phyloP scores from a whole-genome alignment of 2,329 filamentous ascomycete genomes.

The Phaeosphaeria sp. region DNA sequence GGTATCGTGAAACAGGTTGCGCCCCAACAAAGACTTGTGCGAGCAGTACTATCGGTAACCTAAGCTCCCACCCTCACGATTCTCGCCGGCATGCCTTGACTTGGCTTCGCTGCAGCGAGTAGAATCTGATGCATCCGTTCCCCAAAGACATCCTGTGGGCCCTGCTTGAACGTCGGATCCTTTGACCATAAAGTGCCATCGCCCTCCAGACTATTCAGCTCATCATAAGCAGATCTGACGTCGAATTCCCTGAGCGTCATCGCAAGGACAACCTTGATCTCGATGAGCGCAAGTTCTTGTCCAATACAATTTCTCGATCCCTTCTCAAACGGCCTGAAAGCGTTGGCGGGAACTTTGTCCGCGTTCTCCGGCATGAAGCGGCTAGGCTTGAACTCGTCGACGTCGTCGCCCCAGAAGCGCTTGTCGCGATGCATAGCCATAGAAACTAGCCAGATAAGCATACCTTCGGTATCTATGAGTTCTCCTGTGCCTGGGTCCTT shows the following conservation, averaged over 20 bases:
- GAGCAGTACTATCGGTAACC: neutral
- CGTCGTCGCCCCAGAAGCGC: slow-evolving; percentile 22
- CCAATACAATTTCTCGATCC: slow-evolving; percentile 39
- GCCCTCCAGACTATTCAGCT: slow-evolving; percentile 12
- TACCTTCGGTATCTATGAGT: slow-evolving; percentile 24
- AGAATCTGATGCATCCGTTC: slow-evolving; percentile 36
- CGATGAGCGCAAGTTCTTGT: slow-evolving; percentile 24
- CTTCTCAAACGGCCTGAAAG: slow-evolving; percentile 49
- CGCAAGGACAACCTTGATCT: slow-evolving; percentile 27
- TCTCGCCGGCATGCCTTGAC: slow-evolving; percentile 32
- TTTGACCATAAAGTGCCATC: slow-evolving; percentile 29
- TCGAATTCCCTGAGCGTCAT: slow-evolving; percentile 35
- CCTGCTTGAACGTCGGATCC: slow-evolving; percentile 17
- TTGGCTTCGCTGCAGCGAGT: slow-evolving; percentile 33
- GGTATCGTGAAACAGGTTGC: neutral
- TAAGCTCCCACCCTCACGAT: slow-evolving; percentile 13
- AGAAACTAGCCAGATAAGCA: slow-evolving; percentile 22
- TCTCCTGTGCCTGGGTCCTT: slow-evolving; percentile 25
- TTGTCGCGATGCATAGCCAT: slow-evolving; percentile 22
- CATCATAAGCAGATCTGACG: slow-evolving; percentile 22
- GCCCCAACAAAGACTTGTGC: neutral
- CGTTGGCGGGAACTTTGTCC: slow-evolving; percentile 17
- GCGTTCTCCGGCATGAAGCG: slow-evolving; percentile 25
- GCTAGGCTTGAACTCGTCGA: slow-evolving; percentile 31
- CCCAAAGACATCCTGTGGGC: slow-evolving; percentile 26